A percentile compares a stretch with the other conserved stretches of the same genome.
Conservation (phyloP, 129 eudicot species). For the Scalesia atractyloides region DNA sequence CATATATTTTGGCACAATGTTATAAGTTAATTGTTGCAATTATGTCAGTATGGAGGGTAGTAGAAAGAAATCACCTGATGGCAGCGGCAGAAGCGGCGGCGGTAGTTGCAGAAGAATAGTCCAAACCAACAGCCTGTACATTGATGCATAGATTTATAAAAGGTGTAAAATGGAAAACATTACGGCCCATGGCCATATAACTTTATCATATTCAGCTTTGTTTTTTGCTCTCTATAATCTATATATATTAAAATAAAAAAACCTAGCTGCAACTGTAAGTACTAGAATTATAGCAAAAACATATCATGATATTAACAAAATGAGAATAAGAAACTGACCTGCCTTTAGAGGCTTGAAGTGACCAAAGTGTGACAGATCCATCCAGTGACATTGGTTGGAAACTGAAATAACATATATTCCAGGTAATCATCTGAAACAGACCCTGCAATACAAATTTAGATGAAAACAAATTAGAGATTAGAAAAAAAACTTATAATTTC, state of each 20-base stretch:
- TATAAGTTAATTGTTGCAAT: constrained; percentile 1
- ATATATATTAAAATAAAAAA: background rate
- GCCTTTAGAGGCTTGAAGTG: constrained; percentile 99
- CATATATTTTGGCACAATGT: constrained; percentile 1
- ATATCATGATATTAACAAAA: constrained; percentile 1
- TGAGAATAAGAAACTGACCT: constrained; percentile 41
- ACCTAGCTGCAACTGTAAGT: background rate
- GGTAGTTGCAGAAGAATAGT: constrained; percentile 79
- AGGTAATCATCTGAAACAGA: constrained; percentile 96
- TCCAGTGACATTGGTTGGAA: constrained; percentile 94
- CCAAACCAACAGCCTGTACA: constrained; percentile 95
- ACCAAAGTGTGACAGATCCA: constrained; percentile 98
- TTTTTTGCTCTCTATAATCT: background rate
- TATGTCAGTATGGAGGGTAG: background rate
- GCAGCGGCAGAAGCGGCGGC: constrained; percentile 99
- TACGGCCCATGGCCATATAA: constrained; percentile 9
- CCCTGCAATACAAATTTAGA: constrained; percentile 46
- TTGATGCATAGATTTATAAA: constrained; percentile 10
- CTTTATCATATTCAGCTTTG: background rate
- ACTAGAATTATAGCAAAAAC: constrained; percentile 3
- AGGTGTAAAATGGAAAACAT: constrained; percentile 6
- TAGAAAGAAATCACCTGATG: constrained; percentile 59
- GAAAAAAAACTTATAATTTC: background rate
- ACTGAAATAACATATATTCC: constrained; percentile 86
- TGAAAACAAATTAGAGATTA: constrained; percentile 11